Conservation (phyloP, 192 early-diverging fungal species). For the Mortierella claussenii region DNA sequence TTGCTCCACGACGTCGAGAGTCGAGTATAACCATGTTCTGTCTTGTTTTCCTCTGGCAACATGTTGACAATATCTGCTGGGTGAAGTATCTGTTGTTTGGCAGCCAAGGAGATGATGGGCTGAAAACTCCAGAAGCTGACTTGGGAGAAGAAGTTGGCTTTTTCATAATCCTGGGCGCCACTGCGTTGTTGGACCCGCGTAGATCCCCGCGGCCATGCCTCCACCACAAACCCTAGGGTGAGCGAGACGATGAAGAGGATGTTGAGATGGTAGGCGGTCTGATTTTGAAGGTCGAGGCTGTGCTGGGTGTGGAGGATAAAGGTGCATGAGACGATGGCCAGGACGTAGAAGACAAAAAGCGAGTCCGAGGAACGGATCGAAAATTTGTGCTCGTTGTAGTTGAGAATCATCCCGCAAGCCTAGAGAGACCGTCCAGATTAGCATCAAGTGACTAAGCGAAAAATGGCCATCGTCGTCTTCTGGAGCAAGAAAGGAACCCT, state of each 20-base stretch:
- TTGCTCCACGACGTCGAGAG: conserved; percentile 15
- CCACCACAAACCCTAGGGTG: conserved; percentile 10
- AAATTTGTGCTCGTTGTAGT: conserved; percentile 45
- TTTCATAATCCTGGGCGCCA: conserved; percentile 15
- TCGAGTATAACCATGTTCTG: conserved; percentile 8
- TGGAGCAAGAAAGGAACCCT: background rate
- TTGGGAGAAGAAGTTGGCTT: conserved; percentile 27
- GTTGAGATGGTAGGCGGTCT: background rate
- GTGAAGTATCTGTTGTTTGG: conserved; percentile 15
- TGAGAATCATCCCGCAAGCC: conserved; percentile 10
- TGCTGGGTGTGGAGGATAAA: conserved; percentile 15
- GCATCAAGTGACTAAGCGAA: background rate
- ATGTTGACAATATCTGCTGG: conserved; percentile 31
- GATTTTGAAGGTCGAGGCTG: background rate
- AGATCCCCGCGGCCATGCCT: conserved; percentile 34
- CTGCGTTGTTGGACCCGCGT: conserved; percentile 28
- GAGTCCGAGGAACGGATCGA: conserved; percentile 39
- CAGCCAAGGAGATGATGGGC: conserved; percentile 37
- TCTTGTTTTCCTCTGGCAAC: conserved; percentile 24
- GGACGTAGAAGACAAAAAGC: conserved; percentile 14
- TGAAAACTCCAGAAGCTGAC: conserved; percentile 27
- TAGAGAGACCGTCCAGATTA: background rate
- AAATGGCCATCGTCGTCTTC: background rate
- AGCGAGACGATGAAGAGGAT: conserved; percentile 8
- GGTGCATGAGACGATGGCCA: background rate